Percentiles rank a stretch among this genome's conserved stretches.
phyloP scores from a whole-genome alignment of 306 rosid species.

The Trichosanthes cucumerina region DNA sequence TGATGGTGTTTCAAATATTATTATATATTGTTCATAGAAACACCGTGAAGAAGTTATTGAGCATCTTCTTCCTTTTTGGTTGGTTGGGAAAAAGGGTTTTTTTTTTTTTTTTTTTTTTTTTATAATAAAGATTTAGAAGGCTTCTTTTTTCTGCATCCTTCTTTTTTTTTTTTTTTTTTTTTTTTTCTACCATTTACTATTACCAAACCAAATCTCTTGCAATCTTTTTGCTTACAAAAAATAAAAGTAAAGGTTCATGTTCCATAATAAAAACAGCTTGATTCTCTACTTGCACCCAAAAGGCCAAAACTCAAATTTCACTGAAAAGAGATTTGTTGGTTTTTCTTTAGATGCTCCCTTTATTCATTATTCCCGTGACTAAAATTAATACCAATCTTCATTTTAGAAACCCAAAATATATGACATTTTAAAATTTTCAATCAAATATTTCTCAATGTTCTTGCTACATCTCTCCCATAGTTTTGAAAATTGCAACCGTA shows the following conservation, averaged over 20 bases:
- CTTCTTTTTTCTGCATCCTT: neutral
- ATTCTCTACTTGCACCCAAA: neutral
- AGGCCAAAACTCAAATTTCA: neutral
- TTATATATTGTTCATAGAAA: slow-evolving; percentile 1
- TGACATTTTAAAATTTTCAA: neutral
- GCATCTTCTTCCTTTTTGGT: slow-evolving; percentile 3
- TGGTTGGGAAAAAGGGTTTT: neutral
- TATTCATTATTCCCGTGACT: neutral
- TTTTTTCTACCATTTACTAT: neutral
- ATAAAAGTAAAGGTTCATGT: neutral
- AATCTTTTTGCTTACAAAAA: neutral
- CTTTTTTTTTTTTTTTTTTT: neutral
- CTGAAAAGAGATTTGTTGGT: neutral
- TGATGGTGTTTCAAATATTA: too few species aligned
- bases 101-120: too few species aligned
- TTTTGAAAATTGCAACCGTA: too few species aligned
- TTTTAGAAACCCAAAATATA: neutral
- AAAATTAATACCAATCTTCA: neutral
- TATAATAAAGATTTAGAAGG: neutral
- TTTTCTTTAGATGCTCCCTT: neutral
- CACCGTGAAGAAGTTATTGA: slow-evolving; percentile 7
- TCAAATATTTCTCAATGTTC: neutral
- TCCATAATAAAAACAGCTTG: neutral
- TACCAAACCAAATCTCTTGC: neutral
- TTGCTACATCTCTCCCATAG: too few species aligned